Percentiles rank a stretch among this genome's conserved stretches.
These are phyloP conservation scores for Rhodotorula sp. DNA, from an alignment of 1,284 basidiomycete genomes.

Conservation along the genomic window DNA sequence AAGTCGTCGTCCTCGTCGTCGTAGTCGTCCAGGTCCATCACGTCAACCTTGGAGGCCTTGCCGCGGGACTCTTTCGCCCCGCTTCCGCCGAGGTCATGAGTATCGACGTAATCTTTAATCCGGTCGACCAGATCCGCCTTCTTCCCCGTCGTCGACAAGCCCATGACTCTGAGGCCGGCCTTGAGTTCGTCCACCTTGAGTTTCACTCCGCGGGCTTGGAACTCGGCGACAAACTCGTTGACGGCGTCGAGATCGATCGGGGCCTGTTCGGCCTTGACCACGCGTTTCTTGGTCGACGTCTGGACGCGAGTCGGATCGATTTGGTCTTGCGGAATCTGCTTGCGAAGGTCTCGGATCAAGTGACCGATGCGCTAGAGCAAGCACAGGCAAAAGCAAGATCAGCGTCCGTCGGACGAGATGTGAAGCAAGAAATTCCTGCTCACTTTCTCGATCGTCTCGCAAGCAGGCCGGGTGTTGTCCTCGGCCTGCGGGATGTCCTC, in stretches of 20 bases:
- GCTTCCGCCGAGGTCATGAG: constrained; percentile 11
- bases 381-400: no score
- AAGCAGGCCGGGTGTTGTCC: constrained; percentile 39
- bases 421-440: not conserved
- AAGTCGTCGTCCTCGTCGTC: constrained; percentile 8
- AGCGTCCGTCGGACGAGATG: not conserved
- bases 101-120: constrained; percentile 21
- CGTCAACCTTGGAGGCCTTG: not conserved
- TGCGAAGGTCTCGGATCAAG: constrained; percentile 12
- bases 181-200: constrained; percentile 36
- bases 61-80: not conserved
- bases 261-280: constrained; percentile 1
- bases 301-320: constrained; percentile 18
- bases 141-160: constrained; percentile 14
- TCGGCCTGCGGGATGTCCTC: constrained; percentile 39
- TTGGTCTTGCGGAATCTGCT: constrained; percentile 23
- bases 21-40: constrained; percentile 3
- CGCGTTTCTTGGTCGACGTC: constrained; percentile 17
- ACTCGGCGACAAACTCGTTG: constrained; percentile 4
- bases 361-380: constrained; percentile 20
- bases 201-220: not conserved
- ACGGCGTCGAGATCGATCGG: constrained; percentile 5
- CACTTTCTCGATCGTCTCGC: constrained; percentile 32
- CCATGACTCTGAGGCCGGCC: constrained; percentile 28
- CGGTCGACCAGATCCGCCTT: constrained; percentile 36